Conservation (phyloP, 2,329 filamentous ascomycete species). For the Penicillium expansum region DNA sequence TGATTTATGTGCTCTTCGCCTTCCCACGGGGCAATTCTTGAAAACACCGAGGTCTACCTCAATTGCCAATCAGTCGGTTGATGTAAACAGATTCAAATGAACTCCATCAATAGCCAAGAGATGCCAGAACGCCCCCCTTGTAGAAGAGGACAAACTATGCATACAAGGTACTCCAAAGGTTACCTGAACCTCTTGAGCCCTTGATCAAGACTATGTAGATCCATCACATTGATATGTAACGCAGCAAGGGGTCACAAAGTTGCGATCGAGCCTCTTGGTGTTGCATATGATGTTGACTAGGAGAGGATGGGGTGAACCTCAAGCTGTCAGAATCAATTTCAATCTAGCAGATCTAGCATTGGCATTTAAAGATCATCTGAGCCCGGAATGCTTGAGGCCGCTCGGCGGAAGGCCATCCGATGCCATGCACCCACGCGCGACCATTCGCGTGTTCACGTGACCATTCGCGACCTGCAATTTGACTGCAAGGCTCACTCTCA, state of each 20-base stretch:
- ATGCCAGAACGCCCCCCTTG: neutral
- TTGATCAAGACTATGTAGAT: neutral
- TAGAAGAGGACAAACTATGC: neutral
- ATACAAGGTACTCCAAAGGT: neutral
- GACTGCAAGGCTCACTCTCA: neutral
- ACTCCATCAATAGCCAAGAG: neutral
- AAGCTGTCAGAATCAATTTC: neutral
- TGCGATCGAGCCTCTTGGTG: neutral
- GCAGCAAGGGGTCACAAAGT: conserved; percentile 5
- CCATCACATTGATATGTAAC: neutral
- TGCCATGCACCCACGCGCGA: conserved; percentile 3
- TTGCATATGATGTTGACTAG: neutral
- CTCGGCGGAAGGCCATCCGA: conserved; percentile 2
- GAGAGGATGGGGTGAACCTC: neutral
- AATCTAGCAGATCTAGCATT: neutral
- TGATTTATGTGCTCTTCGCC: neutral
- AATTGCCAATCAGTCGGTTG: neutral
- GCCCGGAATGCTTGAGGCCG: conserved; percentile 19
- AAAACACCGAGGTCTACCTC: neutral
- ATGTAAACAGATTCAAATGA: neutral
- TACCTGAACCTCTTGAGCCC: neutral
- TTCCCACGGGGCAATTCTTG: neutral
- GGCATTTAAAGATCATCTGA: conserved; percentile 14
- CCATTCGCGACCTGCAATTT: conserved; percentile 15
- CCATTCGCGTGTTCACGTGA: conserved; percentile 24